Base-by-base conservation (phyloP, 2,329 filamentous ascomycete genomes). In the Thelonectria rubi region DNA sequence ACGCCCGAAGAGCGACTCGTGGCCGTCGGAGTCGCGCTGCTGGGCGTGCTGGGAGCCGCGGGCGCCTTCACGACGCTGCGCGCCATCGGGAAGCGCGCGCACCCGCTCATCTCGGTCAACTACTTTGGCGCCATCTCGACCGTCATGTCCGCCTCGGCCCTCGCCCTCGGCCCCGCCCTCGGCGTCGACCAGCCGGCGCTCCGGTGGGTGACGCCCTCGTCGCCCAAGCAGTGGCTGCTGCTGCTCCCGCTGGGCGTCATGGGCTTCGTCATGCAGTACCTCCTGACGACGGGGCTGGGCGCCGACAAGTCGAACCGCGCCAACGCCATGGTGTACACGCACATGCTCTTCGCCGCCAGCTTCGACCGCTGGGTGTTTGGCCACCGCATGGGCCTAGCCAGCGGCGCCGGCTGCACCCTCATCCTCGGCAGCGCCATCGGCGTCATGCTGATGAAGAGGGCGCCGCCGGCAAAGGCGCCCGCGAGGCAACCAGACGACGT, bases 201-300 rank as follows among this genome's bases (percentile, higher is more conserved):
- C 67, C 75, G 73, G 20, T 80, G 85, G 67, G 76, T 74, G 2
- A 70, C 81, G 26, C 79, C 81, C 2, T 67, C 75, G 4, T 74
- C 79, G 24, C 12, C 69, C 42, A 77, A 76, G 54, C 81, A 94
- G 72, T 94, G 91, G 89, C 74, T 79, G 0, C 82, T 93, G 40
- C 78, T 97, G 15, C 55, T 88, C 0, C 85, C 89, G 39, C 79
- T 97, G 4, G 92, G 91, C 0, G 72, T 87, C 0, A 89, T 89
- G 65, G 94, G 94, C 0, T 94, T 97, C 72, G 75, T 90, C 20
- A 91, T 94, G 86, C 94, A 97, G 83, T 93, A 93, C 67, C 82
- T 96, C n/a, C 80, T 96, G 17, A 95, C 93, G 1, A 85, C 87
- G 1, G 93, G 92, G 0, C 78, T 97, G 49, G 79, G 90, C 21